Percentiles rank a stretch among this genome's conserved stretches.
phyloP scores from a whole-genome alignment of 2,329 filamentous ascomycete species.

The Hypoxylon sp. region DNA sequence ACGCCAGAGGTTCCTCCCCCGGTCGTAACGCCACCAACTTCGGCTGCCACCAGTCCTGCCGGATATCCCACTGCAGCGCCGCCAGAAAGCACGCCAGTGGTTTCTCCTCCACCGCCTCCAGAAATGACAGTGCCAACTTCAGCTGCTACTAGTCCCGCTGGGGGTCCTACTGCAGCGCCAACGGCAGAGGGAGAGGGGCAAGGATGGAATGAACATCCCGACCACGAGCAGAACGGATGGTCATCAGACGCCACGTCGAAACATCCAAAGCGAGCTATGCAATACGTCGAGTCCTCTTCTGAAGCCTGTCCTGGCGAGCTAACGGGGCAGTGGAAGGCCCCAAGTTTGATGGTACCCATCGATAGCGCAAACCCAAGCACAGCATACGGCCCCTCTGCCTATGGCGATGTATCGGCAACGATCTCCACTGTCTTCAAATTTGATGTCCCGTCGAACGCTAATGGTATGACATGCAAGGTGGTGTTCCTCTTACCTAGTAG shows the following conservation, averaged over 20 bases:
- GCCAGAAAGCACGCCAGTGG: too few relatives aligned
- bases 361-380: slow-evolving; percentile 60
- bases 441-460: slow-evolving; percentile 63
- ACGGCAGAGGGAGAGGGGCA: too few relatives aligned
- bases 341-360: slow-evolving; percentile 69
- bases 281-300: too few relatives aligned
- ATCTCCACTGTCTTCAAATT: slow-evolving; percentile 74
- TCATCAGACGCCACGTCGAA: too few relatives aligned
- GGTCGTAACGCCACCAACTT: not conserved
- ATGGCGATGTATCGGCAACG: slow-evolving; percentile 60
- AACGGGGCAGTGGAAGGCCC: slow-evolving; percentile 60
- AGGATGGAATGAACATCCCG: too few relatives aligned
- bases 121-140: too few relatives aligned
- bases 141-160: too few relatives aligned
- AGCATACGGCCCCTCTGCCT: slow-evolving; percentile 61
- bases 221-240: too few relatives aligned
- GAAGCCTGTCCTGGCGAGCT: slow-evolving; percentile 60
- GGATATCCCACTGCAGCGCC: too few relatives aligned
- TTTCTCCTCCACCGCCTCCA: too few relatives aligned
- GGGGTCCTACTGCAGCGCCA: too few relatives aligned
- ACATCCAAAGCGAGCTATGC: too few relatives aligned
- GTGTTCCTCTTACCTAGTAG: slow-evolving; percentile 70
- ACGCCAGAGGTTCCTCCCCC: not conserved
- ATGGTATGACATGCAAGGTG: slow-evolving; percentile 67
- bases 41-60: not conserved